These are phyloP conservation scores for Diplogelasinospora grovesii DNA, from an alignment of 495 filamentous ascomycete species.

Conservation along the genomic window DNA sequence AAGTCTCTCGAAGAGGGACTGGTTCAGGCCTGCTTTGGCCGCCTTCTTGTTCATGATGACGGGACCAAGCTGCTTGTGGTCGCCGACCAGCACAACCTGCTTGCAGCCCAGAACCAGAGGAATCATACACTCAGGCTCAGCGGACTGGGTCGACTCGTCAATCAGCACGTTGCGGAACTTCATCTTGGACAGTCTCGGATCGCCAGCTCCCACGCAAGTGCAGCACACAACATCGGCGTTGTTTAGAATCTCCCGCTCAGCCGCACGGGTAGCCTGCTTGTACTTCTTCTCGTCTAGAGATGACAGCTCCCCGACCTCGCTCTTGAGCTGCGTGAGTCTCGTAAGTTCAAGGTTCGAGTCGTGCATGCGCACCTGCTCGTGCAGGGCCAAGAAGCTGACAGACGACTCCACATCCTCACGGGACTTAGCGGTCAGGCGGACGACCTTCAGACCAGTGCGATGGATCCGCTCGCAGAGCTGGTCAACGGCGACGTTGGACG, in stretches of 20 bases:
- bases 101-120: slow-evolving; percentile 96
- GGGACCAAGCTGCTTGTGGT: slow-evolving; percentile 96
- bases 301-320: slow-evolving; percentile 82
- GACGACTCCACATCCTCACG: slow-evolving; percentile 97
- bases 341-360: slow-evolving; percentile 89
- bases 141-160: slow-evolving; percentile 98
- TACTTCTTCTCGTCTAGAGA: slow-evolving; percentile 98
- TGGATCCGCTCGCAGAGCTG: slow-evolving; percentile 98
- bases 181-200: slow-evolving; percentile 89
- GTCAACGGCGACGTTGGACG: slow-evolving; percentile 97
- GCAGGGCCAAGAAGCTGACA: slow-evolving; percentile 87
- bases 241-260: slow-evolving; percentile 90
- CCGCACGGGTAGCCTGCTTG: slow-evolving; percentile 87
- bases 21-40: slow-evolving; percentile 93
- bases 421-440: slow-evolving; percentile 97
- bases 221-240: slow-evolving; percentile 99
- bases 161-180: slow-evolving; percentile 98
- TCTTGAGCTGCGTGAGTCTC: slow-evolving; percentile 88
- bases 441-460: slow-evolving; percentile 87
- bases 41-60: slow-evolving; percentile 99
- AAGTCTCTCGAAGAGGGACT: slow-evolving; percentile 93
- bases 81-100: slow-evolving; percentile 94
- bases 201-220: slow-evolving; percentile 95
- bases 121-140: slow-evolving; percentile 99
- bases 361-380: slow-evolving; percentile 96